A percentile compares a stretch with the other conserved stretches of the same genome.
Conservation (phyloP, 495 filamentous ascomycete genomes). For the Xylaria venustula region DNA sequence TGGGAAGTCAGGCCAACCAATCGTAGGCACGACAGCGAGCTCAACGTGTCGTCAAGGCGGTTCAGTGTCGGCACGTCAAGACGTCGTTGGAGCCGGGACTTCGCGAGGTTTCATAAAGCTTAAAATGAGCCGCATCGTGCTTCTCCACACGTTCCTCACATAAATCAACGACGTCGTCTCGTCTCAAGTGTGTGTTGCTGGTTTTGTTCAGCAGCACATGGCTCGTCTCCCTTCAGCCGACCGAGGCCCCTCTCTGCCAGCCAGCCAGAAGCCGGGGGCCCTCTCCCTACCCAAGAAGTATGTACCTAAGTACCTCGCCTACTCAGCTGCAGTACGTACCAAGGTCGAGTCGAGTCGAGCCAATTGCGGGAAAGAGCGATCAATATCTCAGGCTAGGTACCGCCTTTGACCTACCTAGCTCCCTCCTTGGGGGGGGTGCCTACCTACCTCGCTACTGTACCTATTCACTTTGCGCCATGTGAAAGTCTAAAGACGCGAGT, state of each 20-base stretch:
- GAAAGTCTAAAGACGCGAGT: neutral
- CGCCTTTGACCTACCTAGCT: no score
- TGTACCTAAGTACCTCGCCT: neutral
- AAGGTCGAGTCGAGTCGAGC: no score
- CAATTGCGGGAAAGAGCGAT: no score
- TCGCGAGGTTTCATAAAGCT: conserved; percentile 32
- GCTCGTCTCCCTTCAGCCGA: neutral
- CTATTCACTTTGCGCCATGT: neutral
- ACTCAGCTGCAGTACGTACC: no score
- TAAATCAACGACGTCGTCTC: conserved; percentile 23
- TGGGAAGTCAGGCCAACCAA: conserved; percentile 4
- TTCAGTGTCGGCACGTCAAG: conserved; percentile 23
- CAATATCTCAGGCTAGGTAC: no score
- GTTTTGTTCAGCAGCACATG: neutral
- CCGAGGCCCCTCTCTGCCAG: neutral
- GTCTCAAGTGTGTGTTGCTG: neutral
- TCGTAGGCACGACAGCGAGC: conserved; percentile 1
- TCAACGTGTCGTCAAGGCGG: conserved; percentile 8
- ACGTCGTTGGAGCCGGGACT: conserved; percentile 27
- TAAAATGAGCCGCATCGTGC: conserved; percentile 29
- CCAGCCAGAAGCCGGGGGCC: neutral
- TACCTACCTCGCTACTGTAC: no score
- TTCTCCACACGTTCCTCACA: conserved; percentile 26
- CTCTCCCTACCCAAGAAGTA: neutral
- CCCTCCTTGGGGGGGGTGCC: no score